phyloP scores from a whole-genome alignment of 345 rosid genomes.

The Erysimum cheiranthoides region DNA sequence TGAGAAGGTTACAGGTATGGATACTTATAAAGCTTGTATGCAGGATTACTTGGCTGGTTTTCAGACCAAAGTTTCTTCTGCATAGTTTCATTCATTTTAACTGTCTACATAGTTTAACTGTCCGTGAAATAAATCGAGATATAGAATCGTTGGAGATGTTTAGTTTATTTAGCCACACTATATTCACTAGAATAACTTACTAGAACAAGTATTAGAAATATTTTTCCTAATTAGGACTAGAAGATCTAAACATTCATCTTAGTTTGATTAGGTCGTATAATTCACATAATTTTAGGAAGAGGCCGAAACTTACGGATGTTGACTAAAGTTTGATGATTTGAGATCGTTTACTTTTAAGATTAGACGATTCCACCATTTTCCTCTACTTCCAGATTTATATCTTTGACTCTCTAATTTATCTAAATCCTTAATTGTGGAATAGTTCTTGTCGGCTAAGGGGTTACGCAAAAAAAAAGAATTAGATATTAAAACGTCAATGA shows the following conservation, averaged over 20 bases:
- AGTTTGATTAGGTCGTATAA: not conserved
- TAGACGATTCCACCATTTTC: not conserved
- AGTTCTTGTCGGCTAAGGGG: not conserved
- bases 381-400: slow-evolving; percentile 4
- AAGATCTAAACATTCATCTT: too few relatives aligned
- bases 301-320: not conserved
- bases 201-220: not conserved
- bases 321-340: slow-evolving; percentile 9
- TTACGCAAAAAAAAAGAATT: not conserved
- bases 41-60: slow-evolving; percentile 69
- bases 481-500: not conserved
- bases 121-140: not conserved
- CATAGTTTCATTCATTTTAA: not conserved
- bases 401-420: not conserved
- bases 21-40: slow-evolving; percentile 81
- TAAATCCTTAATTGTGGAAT: not conserved
- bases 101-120: not conserved
- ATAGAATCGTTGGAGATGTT: not conserved
- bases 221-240: not conserved
- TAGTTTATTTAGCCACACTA: not conserved
- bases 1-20: slow-evolving; percentile 71
- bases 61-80: slow-evolving; percentile 50
- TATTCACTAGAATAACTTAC: not conserved
- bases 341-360: slow-evolving; percentile 8
- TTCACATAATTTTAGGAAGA: not conserved